Evolutionary conservation across 2,329 filamentous ascomycete genomes (phyloP).

Genomic region (Fusarium nanum): DNA sequence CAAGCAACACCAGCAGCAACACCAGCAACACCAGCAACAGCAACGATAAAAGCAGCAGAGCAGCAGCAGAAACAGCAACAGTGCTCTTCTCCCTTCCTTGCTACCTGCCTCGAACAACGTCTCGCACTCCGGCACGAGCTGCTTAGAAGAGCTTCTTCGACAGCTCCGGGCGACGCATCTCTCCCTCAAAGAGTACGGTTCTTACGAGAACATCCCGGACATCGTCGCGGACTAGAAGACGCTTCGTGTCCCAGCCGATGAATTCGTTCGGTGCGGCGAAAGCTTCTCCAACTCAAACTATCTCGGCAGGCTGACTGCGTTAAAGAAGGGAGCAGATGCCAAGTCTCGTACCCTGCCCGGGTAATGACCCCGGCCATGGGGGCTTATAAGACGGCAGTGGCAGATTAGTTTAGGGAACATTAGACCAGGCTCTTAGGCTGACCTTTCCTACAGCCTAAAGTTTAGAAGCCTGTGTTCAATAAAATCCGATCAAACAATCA

Average conservation of each 20-base stretch:
- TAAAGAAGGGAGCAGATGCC: background rate
- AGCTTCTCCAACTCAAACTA: too few species aligned
- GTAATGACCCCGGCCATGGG: too few species aligned
- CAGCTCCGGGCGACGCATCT: background rate
- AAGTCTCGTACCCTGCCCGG: background rate
- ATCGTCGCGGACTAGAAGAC: too few species aligned
- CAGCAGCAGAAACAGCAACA: background rate
- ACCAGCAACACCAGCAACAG: too few species aligned
- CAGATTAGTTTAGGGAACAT: accelerated
- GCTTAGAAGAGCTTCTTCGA: background rate
- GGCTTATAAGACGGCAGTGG: background rate
- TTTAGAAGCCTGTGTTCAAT: background rate
- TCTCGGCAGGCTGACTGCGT: background rate
- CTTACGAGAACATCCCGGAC: too few species aligned
- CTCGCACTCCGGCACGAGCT: too few species aligned
- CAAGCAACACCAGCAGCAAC: too few species aligned
- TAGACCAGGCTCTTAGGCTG: background rate
- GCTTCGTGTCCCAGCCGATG: too few species aligned
- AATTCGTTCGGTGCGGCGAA: too few species aligned
- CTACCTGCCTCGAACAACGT: too few species aligned
- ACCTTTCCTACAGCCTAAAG: background rate
- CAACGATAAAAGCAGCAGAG: too few species aligned
- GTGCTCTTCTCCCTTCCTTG: background rate
- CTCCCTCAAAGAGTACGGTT: too few species aligned
- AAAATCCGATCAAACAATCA: background rate